Base-by-base conservation (phyloP, 179 eudicot genomes). In the Silene noctiflora region DNA sequence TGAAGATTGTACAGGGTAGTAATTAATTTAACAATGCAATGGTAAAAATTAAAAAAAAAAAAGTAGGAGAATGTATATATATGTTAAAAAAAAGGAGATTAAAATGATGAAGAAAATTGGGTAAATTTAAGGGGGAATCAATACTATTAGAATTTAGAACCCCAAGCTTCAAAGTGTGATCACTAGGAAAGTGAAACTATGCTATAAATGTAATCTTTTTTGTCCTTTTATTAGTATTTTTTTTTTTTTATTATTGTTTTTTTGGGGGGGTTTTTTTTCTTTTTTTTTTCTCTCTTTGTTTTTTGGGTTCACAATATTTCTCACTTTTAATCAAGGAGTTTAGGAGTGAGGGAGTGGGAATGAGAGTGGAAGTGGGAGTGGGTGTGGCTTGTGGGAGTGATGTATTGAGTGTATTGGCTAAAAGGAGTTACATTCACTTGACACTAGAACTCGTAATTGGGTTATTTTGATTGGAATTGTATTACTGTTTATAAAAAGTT, bases 161-260 rank as follows among this genome's bases (percentile, higher is more conserved):
- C 59, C 59, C 69, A 65, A 44, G 35, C 44, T 65, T 65, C 20
- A 65, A 31, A 65, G 69, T 65, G 69, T 65, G 53, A 69, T 69
- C 22, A 42, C 48, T 69, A 51, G 72, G 59, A 55, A 55, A 55
- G 59, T 55, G 59, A 55, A 55, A 55, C 59, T 16, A 55, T 55
- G 59, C 59, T 55, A 6, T n/a, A 67, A 67, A 44, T 39, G 53
- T 33, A n/a, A 17, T 67, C 51, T 39, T 44, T 35, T n/a, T 19
- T 39, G 13, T 39, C 42, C 71, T 25, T n/a, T 67, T 39, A 44
- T 44, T 44, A 44, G 0, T 39, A 16, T 55, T 16, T 0, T 16
- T 13, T 53, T 35, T 35, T 31, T 35, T 1, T 35, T 31, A 2
- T 67, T 35, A 9, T 20, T 9, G n/a, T 25, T 25, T 25, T 14